A percentile compares a stretch with the other conserved stretches of the same genome.
phyloP scores from a whole-genome alignment of 2,329 filamentous ascomycete species.

The Neopestalotiopsis sp. region DNA sequence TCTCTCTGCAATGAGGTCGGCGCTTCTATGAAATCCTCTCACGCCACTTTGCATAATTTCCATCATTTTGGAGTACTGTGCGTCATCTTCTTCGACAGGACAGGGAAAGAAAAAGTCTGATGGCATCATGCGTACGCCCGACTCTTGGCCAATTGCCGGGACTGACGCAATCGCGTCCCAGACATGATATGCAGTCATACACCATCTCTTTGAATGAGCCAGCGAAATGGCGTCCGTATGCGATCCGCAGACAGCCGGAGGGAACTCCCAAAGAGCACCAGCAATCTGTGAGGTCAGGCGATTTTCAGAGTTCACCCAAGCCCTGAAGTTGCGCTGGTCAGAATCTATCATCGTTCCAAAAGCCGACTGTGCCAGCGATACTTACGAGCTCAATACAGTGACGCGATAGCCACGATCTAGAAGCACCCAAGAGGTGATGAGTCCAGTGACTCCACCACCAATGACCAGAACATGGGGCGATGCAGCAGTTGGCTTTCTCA shows the following conservation, averaged over 20 bases:
- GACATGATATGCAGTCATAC: conserved; percentile 46
- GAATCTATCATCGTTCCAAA: neutral
- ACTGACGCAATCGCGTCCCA: conserved; percentile 44
- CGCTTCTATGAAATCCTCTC: conserved; percentile 41
- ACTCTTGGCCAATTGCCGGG: conserved; percentile 34
- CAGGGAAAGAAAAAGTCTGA: conserved; percentile 45
- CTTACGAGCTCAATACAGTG: conserved; percentile 42
- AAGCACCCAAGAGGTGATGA: conserved; percentile 45
- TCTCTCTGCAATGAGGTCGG: conserved; percentile 40
- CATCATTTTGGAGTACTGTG: conserved; percentile 42
- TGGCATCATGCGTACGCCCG: conserved; percentile 43
- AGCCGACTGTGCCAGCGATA: neutral
- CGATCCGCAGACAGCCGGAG: conserved; percentile 48
- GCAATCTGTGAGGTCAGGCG: conserved; percentile 52
- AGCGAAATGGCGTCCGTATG: conserved; percentile 46
- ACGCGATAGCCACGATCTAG: conserved; percentile 49
- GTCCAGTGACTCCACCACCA: conserved; percentile 37
- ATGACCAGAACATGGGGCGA: conserved; percentile 37
- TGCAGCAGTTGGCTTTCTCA: conserved; percentile 30
- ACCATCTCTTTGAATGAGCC: conserved; percentile 45
- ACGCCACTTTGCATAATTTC: conserved; percentile 45
- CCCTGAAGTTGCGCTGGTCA: conserved; percentile 25
- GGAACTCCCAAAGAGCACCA: conserved; percentile 52
- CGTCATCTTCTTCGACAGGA: conserved; percentile 37
- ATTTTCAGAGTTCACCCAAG: conserved; percentile 43